phyloP scores from a whole-genome alignment of 2,329 filamentous ascomycete genomes.

The Cladophialophora yegresii region DNA sequence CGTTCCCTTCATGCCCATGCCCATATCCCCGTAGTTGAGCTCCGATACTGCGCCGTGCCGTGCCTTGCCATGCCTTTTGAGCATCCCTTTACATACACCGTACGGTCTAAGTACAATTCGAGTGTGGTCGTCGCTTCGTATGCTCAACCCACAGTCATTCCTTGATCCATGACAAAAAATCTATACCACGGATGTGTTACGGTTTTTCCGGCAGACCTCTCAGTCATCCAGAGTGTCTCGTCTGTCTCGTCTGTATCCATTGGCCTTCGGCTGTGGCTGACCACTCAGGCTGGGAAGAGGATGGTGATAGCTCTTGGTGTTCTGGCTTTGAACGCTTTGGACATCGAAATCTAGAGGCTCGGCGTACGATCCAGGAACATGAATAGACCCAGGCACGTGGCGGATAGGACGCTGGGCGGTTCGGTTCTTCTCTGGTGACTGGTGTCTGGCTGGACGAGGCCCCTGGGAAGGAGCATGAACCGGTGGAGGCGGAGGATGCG shows the following conservation, averaged over 20 bases:
- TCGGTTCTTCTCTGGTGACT: conserved; percentile 27
- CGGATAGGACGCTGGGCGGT: conserved; percentile 26
- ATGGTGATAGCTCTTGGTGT: conserved; percentile 58
- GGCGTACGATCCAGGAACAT: conserved; percentile 21
- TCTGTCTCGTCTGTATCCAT: conserved; percentile 34
- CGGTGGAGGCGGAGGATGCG: conserved; percentile 18
- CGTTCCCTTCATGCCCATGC: not conserved
- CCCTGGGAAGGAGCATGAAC: conserved; percentile 15
- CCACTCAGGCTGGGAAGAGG: conserved; percentile 55
- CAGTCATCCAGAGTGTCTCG: conserved; percentile 35
- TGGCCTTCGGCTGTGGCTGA: conserved; percentile 21
- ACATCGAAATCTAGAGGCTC: conserved; percentile 49
- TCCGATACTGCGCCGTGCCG: not conserved
- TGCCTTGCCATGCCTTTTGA: not conserved
- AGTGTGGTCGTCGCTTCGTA: not conserved
- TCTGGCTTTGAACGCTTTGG: conserved; percentile 44
- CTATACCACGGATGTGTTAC: not conserved
- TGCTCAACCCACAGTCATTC: too few species aligned
- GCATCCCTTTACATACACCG: not conserved
- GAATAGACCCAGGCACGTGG: conserved; percentile 46
- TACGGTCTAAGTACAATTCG: not conserved
- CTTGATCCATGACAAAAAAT: not conserved
- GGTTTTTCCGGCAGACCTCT: not conserved
- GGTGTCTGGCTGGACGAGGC: conserved; percentile 28
- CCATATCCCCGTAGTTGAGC: not conserved